Percentiles rank a stretch among this genome's conserved stretches.
phyloP scores from a whole-genome alignment of 345 rosid genomes.

The Euclidium syriacum region DNA sequence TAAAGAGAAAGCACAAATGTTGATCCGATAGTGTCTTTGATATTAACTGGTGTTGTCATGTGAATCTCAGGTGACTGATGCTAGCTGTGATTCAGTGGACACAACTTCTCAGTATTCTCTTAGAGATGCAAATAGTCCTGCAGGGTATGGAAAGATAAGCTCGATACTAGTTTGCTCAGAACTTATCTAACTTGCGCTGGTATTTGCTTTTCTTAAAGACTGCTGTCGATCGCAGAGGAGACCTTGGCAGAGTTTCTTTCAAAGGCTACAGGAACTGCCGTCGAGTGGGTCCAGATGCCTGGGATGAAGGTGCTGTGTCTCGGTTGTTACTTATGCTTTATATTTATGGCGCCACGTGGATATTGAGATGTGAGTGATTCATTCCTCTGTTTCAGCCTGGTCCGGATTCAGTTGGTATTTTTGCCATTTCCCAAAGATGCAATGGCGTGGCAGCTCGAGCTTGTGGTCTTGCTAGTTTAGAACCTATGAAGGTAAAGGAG shows the following conservation, averaged over 20 bases:
- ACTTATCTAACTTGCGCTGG: no score
- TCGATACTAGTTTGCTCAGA: no score
- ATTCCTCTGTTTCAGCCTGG: constrained; percentile 80
- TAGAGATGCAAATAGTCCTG: constrained; percentile 94
- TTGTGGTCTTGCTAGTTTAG: constrained; percentile 98
- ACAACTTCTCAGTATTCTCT: constrained; percentile 90
- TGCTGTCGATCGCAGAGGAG: constrained; percentile 98
- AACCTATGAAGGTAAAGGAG: constrained; percentile 71
- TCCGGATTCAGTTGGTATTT: constrained; percentile 99
- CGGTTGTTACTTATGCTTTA: no score
- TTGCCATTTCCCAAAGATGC: constrained; percentile 98
- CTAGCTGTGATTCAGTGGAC: constrained; percentile 87
- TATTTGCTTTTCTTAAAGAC: no score
- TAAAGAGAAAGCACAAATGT: no score
- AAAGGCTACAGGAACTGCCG: constrained; percentile 97
- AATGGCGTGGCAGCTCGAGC: constrained; percentile 99
- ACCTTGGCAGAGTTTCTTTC: constrained; percentile 51
- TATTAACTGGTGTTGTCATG: not conserved
- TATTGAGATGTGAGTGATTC: no score
- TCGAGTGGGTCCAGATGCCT: constrained; percentile 94
- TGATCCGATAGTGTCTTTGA: no score
- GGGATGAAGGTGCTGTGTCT: constrained; percentile 71
- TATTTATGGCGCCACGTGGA: no score
- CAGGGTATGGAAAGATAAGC: no score
- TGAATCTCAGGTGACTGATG: constrained; percentile 57